These are phyloP conservation scores for Wickerhamiella vanderwaltii DNA, from an alignment of 805 yeast genomes.

Conservation along the genomic window DNA sequence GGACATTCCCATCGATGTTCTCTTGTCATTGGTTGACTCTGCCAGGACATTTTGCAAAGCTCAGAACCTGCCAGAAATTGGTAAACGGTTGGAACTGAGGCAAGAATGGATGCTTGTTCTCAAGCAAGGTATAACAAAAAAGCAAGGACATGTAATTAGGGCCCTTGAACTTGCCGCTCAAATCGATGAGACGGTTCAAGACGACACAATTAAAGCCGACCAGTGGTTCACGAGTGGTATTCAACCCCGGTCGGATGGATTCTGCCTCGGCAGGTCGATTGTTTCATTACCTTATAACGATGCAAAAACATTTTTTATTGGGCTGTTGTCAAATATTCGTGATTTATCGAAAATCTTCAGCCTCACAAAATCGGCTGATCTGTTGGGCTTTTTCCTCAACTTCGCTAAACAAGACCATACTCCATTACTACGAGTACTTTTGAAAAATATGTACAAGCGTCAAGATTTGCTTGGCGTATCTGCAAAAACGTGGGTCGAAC, in stretches of 20 bases:
- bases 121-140: conserved; percentile 15
- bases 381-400: conserved; percentile 24
- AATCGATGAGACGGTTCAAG: neutral
- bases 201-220: neutral
- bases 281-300: conserved; percentile 13
- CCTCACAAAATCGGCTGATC: conserved; percentile 22
- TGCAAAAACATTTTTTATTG: conserved; percentile 19
- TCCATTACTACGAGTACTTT: conserved; percentile 24
- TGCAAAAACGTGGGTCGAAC: conserved; percentile 22
- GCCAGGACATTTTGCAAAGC: conserved; percentile 43
- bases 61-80: conserved; percentile 37
- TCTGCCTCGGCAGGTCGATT: conserved; percentile 22
- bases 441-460: conserved; percentile 15
- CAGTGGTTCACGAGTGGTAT: conserved; percentile 17
- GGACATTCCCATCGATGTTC: conserved; percentile 15
- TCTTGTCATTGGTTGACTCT: conserved; percentile 20
- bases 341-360: conserved; percentile 13
- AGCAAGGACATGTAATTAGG: conserved; percentile 14
- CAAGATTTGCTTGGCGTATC: conserved; percentile 16
- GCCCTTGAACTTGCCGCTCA: conserved; percentile 8
- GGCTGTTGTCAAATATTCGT: conserved; percentile 15
- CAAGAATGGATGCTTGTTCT: conserved; percentile 21
- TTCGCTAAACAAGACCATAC: conserved; percentile 23
- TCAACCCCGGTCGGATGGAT: conserved; percentile 22
- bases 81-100: conserved; percentile 33